Conservation (phyloP, 179 eudicot genomes). For the Patellifolia procumbens region DNA sequence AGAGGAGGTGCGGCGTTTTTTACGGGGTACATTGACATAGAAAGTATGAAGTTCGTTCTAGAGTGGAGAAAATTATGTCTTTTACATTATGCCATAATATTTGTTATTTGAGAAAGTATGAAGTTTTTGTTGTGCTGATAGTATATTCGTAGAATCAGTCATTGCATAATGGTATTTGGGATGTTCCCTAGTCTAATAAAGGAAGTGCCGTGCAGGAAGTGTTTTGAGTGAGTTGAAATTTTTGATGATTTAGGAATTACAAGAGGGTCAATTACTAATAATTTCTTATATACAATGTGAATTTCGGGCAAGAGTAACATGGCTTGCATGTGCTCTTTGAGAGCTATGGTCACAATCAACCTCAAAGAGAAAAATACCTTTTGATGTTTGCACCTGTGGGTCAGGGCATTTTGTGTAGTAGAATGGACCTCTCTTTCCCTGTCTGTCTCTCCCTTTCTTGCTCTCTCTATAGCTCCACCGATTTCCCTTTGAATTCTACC, state of each 20-base stretch:
- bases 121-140: background rate
- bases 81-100: background rate
- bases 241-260: constrained; percentile 5
- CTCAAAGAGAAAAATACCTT: constrained; percentile 25
- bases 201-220: background rate
- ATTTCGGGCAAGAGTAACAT: constrained; percentile 48
- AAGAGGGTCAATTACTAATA: background rate
- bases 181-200: background rate
- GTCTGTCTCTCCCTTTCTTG: background rate
- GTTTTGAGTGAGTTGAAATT: constrained; percentile 3
- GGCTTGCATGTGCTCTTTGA: constrained; percentile 42
- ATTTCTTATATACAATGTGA: constrained; percentile 15
- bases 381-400: constrained; percentile 42
- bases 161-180: background rate
- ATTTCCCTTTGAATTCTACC: constrained; percentile 24
- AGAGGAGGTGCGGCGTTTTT: no score
- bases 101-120: background rate
- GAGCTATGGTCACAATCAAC: constrained; percentile 35
- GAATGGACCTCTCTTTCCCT: constrained; percentile 18
- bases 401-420: constrained; percentile 27
- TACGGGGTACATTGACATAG: no score
- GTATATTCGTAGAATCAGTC: background rate
- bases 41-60: no score
- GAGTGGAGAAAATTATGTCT: background rate
- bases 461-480: constrained; percentile 20